These are phyloP conservation scores for Phialemoniopsis sp. DNA, from an alignment of 2,329 filamentous ascomycete species.

Conservation along the genomic window DNA sequence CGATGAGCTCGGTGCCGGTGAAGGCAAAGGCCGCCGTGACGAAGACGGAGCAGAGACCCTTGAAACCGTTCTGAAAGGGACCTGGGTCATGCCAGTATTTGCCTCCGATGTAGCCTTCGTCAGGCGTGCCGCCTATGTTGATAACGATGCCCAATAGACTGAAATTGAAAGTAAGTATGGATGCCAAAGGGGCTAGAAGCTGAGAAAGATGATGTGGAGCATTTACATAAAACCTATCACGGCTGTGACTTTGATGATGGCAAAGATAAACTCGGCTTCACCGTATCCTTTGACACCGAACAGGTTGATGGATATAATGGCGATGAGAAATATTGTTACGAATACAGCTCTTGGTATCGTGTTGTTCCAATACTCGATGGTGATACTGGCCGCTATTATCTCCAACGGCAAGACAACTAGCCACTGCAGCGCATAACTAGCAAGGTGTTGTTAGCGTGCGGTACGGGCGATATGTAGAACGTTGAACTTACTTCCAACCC, in stretches of 20 bases:
- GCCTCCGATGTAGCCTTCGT: conserved; percentile 75
- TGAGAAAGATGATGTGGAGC: background rate
- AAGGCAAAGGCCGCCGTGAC: conserved; percentile 76
- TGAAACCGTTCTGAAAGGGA: conserved; percentile 81
- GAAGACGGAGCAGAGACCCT: conserved; percentile 75
- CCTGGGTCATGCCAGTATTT: conserved; percentile 74
- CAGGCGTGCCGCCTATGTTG: conserved; percentile 74
- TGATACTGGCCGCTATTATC: conserved; percentile 82
- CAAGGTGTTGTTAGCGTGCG: background rate
- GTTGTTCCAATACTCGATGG: conserved; percentile 75
- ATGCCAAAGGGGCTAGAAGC: background rate
- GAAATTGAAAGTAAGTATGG: conserved; percentile 2
- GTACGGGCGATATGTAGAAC: background rate
- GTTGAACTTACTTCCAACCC: conserved; percentile 74
- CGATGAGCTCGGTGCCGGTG: conserved; percentile 71
- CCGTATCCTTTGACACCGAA: conserved; percentile 87
- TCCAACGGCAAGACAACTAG: conserved; percentile 78
- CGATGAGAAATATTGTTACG: conserved; percentile 73
- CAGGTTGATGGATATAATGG: conserved; percentile 79
- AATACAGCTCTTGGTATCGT: conserved; percentile 66
- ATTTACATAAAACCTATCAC: conserved; percentile 83
- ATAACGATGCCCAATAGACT: conserved; percentile 82
- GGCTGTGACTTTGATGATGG: conserved; percentile 79
- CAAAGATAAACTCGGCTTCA: conserved; percentile 85
- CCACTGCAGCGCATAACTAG: conserved; percentile 83